A percentile compares a stretch with the other conserved stretches of the same genome.
Evolutionary conservation across 1,139 yeast species (phyloP).

Genomic region (Blastobotrys arbuscula): DNA sequence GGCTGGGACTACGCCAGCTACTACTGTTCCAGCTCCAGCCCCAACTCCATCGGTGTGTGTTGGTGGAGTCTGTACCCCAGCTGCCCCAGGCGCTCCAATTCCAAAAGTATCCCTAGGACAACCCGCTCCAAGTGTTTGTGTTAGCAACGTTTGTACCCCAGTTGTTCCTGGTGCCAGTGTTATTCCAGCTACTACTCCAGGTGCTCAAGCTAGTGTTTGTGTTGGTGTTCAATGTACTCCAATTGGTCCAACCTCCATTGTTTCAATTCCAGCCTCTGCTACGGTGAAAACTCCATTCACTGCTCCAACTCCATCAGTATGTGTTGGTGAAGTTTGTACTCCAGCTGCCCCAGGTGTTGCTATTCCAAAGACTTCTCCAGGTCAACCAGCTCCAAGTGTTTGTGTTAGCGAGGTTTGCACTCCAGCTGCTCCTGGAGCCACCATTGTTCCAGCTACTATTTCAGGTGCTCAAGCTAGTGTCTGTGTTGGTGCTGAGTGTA

Average conservation of each 20-base stretch:
- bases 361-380: neutral
- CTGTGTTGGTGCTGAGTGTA: neutral
- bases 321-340: neutral
- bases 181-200: constrained; percentile 1
- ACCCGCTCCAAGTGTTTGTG: neutral
- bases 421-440: constrained; percentile 1
- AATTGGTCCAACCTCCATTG: neutral
- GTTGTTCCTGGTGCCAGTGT: neutral
- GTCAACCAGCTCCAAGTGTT: constrained; percentile 1
- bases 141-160: neutral
- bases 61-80: neutral
- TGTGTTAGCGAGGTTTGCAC: neutral
- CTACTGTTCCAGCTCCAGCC: neutral
- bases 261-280: neutral
- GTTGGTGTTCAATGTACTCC: neutral
- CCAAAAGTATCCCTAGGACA: neutral
- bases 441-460: neutral
- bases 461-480: neutral
- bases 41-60: constrained; percentile 3
- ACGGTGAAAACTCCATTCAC: neutral
- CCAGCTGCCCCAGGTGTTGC: neutral
- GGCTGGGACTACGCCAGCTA: neutral
- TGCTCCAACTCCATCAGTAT: neutral
- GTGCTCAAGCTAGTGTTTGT: constrained; percentile 3
- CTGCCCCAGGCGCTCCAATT: constrained; percentile 5